A percentile compares a stretch with the other conserved stretches of the same genome.
Evolutionary conservation across 352 stramenopile species (phyloP).

Genomic region (Phytophthora pluvialis): DNA sequence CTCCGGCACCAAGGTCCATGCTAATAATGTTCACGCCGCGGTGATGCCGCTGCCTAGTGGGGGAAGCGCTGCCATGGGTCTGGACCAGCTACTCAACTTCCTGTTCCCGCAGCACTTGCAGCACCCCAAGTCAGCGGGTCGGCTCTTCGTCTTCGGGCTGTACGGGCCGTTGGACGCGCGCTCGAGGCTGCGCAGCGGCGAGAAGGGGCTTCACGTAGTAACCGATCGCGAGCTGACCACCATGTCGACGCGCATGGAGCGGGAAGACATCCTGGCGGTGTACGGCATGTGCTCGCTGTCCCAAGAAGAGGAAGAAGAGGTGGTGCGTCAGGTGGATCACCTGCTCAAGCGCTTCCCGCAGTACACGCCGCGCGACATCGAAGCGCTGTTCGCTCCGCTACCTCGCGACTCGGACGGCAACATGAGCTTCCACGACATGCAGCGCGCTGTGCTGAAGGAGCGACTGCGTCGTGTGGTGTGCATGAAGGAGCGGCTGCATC

Average conservation of each 20-base stretch:
- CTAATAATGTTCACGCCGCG: constrained; percentile 1
- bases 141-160: constrained; percentile 81
- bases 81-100: constrained; percentile 75
- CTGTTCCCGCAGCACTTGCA: constrained; percentile 79
- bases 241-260: constrained; percentile 82
- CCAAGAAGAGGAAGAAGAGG: constrained; percentile 73
- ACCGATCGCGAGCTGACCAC: constrained; percentile 76
- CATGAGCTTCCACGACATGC: constrained; percentile 87
- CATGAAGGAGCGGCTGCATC: constrained; percentile 73
- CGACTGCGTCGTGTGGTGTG: constrained; percentile 66
- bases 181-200: constrained; percentile 60
- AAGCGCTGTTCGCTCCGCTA: constrained; percentile 60
- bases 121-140: constrained; percentile 77
- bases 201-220: constrained; percentile 70
- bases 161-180: constrained; percentile 79
- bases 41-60: constrained; percentile 2
- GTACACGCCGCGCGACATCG: constrained; percentile 68
- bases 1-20: constrained; percentile 21
- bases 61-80: constrained; percentile 32
- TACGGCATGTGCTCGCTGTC: constrained; percentile 71
- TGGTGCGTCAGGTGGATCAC: constrained; percentile 77
- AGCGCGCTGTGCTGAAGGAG: constrained; percentile 66
- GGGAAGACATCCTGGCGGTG: constrained; percentile 82
- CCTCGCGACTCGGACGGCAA: constrained; percentile 42
- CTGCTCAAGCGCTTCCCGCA: constrained; percentile 68